A percentile compares a stretch with the other conserved stretches of the same genome.
phyloP scores from a whole-genome alignment of 2,329 filamentous ascomycete genomes.

The Rhynchosporium secalis region DNA sequence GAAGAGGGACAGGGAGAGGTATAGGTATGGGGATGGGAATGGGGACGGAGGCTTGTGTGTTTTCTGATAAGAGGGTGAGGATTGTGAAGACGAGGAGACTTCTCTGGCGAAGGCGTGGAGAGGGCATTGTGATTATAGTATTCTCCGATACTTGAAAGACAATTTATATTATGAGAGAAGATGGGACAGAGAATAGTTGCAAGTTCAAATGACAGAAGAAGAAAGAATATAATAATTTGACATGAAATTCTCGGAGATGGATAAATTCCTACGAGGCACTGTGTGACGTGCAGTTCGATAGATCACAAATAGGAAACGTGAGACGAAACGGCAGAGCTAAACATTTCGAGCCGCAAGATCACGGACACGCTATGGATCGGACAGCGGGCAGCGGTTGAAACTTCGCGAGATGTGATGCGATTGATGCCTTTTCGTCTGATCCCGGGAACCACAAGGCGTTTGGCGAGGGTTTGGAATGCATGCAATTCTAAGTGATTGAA shows the following conservation, averaged over 20 bases:
- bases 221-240: too few relatives aligned
- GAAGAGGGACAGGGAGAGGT: too few relatives aligned
- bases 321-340: constrained; percentile 4
- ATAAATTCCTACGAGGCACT: neutral
- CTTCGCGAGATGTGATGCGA: too few relatives aligned
- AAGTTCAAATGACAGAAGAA: too few relatives aligned
- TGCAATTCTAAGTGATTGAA: too few relatives aligned
- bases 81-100: neutral
- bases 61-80: constrained; percentile 7
- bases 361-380: constrained; percentile 1
- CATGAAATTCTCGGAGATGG: too few relatives aligned
- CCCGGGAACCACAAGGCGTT: too few relatives aligned
- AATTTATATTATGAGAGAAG: neutral
- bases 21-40: neutral
- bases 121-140: neutral
- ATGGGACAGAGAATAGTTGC: too few relatives aligned
- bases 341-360: constrained; percentile 4
- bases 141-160: neutral
- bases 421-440: too few relatives aligned
- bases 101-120: neutral
- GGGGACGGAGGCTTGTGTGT: neutral
- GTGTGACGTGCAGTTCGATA: too few relatives aligned
- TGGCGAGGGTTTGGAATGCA: too few relatives aligned
- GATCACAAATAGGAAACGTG: neutral
- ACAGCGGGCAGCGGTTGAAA: too few relatives aligned